Evolutionary conservation across 495 filamentous ascomycete species (phyloP).

Genomic region (Poronia punctata): DNA sequence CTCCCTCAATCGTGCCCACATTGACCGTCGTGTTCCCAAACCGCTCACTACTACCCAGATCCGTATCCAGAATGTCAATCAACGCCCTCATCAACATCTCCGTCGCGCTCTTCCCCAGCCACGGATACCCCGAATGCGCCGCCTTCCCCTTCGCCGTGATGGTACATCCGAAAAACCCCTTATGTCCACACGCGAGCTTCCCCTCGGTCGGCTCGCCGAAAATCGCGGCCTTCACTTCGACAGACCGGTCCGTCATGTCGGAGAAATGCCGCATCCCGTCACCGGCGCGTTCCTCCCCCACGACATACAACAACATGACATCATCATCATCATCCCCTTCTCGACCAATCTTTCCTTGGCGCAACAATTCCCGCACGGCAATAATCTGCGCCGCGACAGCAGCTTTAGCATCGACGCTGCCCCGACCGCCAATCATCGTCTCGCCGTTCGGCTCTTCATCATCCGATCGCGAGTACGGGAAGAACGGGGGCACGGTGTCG

Average conservation of each 20-base stretch:
- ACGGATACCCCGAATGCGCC: conserved; percentile 84
- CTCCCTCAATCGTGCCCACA: conserved; percentile 68
- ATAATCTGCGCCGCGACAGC: conserved; percentile 74
- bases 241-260: conserved; percentile 36
- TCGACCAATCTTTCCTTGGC: too few relatives aligned
- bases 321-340: conserved; percentile 36
- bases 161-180: conserved; percentile 63
- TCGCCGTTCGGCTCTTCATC: conserved; percentile 40
- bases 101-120: conserved; percentile 74
- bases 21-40: conserved; percentile 87
- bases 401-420: conserved; percentile 84
- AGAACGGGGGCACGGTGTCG: conserved; percentile 65
- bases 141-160: conserved; percentile 66
- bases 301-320: conserved; percentile 77
- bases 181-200: conserved; percentile 82
- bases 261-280: conserved; percentile 76
- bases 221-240: conserved; percentile 52
- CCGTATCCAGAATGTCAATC: conserved; percentile 51
- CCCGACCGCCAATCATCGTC: conserved; percentile 56
- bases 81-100: conserved; percentile 65
- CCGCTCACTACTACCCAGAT: conserved; percentile 64
- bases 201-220: conserved; percentile 90
- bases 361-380: conserved; percentile 58
- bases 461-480: conserved; percentile 49
- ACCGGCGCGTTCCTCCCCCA: conserved; percentile 76